Evolutionary conservation across 805 yeast species (phyloP), one percentile per base, ranked within the genome.

Genomic region (Ogataea zsoltii): DNA sequence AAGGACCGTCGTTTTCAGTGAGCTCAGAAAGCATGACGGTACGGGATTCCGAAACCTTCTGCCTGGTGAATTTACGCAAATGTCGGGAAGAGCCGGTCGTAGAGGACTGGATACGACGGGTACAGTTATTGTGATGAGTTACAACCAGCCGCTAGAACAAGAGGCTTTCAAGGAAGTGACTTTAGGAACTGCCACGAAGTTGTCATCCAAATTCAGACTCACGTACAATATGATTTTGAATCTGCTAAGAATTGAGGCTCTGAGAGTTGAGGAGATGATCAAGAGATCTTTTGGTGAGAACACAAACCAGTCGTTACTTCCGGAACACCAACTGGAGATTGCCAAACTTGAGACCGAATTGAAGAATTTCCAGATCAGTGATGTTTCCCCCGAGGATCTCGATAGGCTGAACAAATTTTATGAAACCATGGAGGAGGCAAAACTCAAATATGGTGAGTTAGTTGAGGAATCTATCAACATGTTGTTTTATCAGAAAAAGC

Each of bases 1-100:
- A 0, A 82, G 96, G 69, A 94, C 99, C 0, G 99, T 94, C 29
- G 91, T 92, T 0, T 94, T 94, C 64, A 79, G 89, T 50, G 88
- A 85, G 38, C 70, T 85, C 40, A 72, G 92, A 54, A 94, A 94
- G 61, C 96, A 92, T 63, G 99, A 94, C 62, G 98, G 98, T 37
- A 76, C 82, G 25, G 78, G 79, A 0, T 82, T 88, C 66, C 77
- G 99, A 66, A 79, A 85, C 59, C 72, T 94, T 49, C 75, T 85
- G 9, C 97, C 99, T 0, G 99, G 99, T 44, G 99, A 94, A 64
- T 94, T 92, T 63, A 94, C 98, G 0, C 99, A 92, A 68, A 94
- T 94, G 99, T 91, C 97, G 0, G 99, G 99, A 36, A 79, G 99
- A 66, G 99, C 99, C 0, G 99, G 99, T 49, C 82, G 99, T 69